Evolutionary conservation across 257 asterid genomes (phyloP), one percentile per base, ranked within the genome.

Genomic region (Datura wrightii): DNA sequence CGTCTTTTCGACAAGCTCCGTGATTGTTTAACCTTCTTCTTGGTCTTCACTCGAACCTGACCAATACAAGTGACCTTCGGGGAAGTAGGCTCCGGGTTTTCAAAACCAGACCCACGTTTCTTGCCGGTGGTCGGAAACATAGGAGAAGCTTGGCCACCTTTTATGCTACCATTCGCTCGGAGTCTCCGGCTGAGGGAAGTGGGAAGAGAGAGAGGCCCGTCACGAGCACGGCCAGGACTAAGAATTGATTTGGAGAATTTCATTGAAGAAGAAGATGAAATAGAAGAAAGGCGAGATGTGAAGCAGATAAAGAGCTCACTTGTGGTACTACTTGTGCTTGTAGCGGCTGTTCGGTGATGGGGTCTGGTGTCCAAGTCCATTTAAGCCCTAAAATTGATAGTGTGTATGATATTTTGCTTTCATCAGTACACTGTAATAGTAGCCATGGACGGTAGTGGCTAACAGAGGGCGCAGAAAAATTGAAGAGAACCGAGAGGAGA

Each of bases 31-130:
- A 83, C 93, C 79, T 93, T 94, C 50, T 92, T 94, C 96, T 93
- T 96, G 16, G 96, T 90, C 88, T 97, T 97, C 34, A 97, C 99
- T 11, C 99, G 88, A 2, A 97, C 98, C 34, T 95, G 98, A 3
- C 99, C 99, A 53, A 97, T 97, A 89, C 98, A 97, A 16, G 99
- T 97, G 10, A 97, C 99, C 70, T 97, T 97, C 0, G 99, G 99
- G 1, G 99, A 97, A 86, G 99, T 91, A 0, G 98, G 99, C 79
- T 95, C 99, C 0, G 97, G 98, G 86, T 93, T 95, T 10, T 97
- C 99, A 46, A 91, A 93, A 1, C 84, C 93, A 44, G 93, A 86
- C 14, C 94, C 97, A n/a, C 92, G 85, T 63, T 92, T 93, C 84
- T 91, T 93, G 10, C 90, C 90, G 34, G 87, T 82, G 36, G 90